Evolutionary conservation across 768 basidiomycete genomes (phyloP).

Genomic region (Leccinum arenicola): DNA sequence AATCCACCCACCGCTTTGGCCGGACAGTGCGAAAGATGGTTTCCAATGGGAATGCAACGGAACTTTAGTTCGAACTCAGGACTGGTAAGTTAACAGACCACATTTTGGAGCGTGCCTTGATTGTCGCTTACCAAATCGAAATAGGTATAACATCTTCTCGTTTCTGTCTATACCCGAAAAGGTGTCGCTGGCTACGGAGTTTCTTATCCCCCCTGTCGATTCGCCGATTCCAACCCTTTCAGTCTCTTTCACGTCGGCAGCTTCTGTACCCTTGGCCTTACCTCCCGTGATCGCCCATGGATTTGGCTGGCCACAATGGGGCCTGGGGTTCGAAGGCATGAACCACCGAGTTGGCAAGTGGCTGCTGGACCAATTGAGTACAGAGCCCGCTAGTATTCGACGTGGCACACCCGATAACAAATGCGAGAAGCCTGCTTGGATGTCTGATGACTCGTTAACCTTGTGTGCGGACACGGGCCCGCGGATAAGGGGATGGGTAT

Average conservation of each 20-base stretch:
- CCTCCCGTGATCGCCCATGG: constrained; percentile 79
- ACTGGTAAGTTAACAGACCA: constrained; percentile 56
- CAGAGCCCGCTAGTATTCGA: neutral
- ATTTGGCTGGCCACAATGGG: constrained; percentile 75
- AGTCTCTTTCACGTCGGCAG: constrained; percentile 80
- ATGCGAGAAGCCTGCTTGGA: neutral
- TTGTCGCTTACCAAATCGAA: constrained; percentile 5
- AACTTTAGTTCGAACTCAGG: constrained; percentile 72
- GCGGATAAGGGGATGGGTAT: constrained; percentile 67
- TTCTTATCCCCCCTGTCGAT: constrained; percentile 44
- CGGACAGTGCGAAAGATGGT: constrained; percentile 66
- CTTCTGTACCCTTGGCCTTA: constrained; percentile 75
- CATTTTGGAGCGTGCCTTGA: neutral
- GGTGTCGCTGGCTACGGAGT: constrained; percentile 49
- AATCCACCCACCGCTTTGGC: constrained; percentile 87
- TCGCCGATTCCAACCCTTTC: constrained; percentile 49
- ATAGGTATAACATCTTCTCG: constrained; percentile 77
- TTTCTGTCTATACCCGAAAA: constrained; percentile 88
- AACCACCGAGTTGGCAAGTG: constrained; percentile 74
- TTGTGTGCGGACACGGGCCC: constrained; percentile 21
- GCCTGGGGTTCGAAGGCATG: constrained; percentile 82
- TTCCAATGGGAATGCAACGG: constrained; percentile 79
- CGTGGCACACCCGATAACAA: neutral
- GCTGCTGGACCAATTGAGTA: constrained; percentile 54
- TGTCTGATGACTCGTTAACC: neutral